Conservation (phyloP, 2,329 filamentous ascomycete species). For the Akanthomyces muscarius region DNA sequence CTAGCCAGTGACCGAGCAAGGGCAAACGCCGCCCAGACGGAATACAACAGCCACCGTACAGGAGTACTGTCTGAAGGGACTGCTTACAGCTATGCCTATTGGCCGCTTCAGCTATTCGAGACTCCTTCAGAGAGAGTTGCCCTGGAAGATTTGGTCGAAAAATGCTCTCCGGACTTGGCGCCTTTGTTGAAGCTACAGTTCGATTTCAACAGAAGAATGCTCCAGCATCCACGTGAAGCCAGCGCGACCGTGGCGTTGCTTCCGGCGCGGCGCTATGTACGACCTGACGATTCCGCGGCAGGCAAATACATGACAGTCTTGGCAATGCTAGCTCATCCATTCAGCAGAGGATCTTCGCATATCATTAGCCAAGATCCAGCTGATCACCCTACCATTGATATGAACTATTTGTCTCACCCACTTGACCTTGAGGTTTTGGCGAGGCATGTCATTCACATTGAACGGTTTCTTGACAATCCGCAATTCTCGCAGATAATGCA, state of each 20-base stretch:
- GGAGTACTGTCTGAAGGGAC: too few relatives aligned
- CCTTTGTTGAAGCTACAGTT: too few relatives aligned
- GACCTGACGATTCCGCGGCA: background rate
- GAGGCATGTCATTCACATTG: constrained; percentile 36
- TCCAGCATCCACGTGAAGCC: background rate
- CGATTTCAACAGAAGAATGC: too few relatives aligned
- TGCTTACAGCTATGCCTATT: too few relatives aligned
- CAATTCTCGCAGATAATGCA: constrained; percentile 32
- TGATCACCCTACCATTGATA: constrained; percentile 48
- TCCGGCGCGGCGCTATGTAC: background rate
- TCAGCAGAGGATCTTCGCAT: constrained; percentile 56
- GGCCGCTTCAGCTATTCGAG: too few relatives aligned
- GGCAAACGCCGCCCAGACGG: background rate
- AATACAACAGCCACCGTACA: too few relatives aligned
- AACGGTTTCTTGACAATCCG: constrained; percentile 28
- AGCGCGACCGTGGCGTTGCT: background rate
- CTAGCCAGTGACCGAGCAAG: background rate
- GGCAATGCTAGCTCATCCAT: constrained; percentile 49
- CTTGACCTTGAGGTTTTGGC: constrained; percentile 52
- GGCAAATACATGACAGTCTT: background rate
- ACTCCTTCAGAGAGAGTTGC: too few relatives aligned
- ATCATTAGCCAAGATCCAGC: constrained; percentile 40
- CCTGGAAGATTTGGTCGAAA: too few relatives aligned
- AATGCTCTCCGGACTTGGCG: too few relatives aligned
- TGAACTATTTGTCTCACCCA: constrained; percentile 52